phyloP scores from a whole-genome alignment of 495 filamentous ascomycete species.

The Podospora anserina region DNA sequence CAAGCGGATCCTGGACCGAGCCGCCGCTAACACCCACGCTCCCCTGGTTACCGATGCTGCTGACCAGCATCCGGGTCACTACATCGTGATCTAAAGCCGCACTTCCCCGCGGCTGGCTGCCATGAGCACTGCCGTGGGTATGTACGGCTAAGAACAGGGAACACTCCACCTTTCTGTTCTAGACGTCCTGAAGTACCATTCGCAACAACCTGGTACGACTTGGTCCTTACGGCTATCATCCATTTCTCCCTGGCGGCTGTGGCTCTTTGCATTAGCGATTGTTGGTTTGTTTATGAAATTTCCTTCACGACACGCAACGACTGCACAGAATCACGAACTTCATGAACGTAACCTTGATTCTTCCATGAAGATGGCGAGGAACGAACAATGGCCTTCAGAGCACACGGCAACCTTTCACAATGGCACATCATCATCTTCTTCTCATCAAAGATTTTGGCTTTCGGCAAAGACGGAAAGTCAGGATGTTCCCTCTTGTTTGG shows the following conservation, averaged over 20 bases:
- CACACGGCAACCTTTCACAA: not conserved
- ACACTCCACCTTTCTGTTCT: not conserved
- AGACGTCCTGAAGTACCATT: not conserved
- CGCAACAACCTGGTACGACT: not conserved
- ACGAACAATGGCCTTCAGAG: not conserved
- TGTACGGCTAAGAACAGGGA: not conserved
- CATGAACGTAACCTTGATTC: not conserved
- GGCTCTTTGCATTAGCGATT: not conserved
- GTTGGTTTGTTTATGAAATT: conserved; percentile 1
- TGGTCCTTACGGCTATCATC: not conserved
- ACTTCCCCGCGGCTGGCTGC: not conserved
- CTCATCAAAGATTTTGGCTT: not conserved
- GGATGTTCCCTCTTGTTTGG: not conserved
- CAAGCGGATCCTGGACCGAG: conserved; percentile 36
- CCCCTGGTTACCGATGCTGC: not conserved
- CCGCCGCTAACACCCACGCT: not conserved
- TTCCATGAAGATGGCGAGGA: not conserved
- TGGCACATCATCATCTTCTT: no score
- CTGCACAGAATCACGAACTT: not conserved
- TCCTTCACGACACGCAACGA: not conserved
- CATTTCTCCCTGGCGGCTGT: not conserved
- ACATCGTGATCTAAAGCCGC: not conserved
- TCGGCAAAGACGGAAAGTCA: not conserved
- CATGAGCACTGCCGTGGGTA: not conserved
- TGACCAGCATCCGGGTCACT: not conserved